Conservation (phyloP, 495 filamentous ascomycete genomes). For the Neurospora sp. region DNA sequence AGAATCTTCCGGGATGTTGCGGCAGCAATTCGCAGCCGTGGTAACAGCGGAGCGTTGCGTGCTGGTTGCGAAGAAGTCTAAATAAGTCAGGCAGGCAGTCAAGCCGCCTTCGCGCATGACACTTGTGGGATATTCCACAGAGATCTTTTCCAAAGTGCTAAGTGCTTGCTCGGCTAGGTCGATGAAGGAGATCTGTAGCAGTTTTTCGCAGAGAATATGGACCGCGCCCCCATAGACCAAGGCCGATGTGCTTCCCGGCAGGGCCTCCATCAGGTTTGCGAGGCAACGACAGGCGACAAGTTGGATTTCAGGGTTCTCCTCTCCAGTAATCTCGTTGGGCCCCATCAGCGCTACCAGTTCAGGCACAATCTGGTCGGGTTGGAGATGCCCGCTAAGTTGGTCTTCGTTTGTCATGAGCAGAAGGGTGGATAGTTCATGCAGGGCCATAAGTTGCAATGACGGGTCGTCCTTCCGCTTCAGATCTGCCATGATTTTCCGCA, state of each 20-base stretch:
- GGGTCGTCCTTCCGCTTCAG: slow-evolving; percentile 81
- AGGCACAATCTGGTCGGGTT: slow-evolving; percentile 88
- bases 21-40: slow-evolving; percentile 95
- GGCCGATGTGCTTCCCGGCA: slow-evolving; percentile 84
- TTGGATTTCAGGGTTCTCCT: slow-evolving; percentile 97
- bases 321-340: slow-evolving; percentile 68
- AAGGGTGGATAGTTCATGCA: slow-evolving; percentile 89
- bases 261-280: slow-evolving; percentile 95
- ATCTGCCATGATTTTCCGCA: slow-evolving; percentile 77
- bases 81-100: slow-evolving; percentile 83
- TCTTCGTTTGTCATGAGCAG: slow-evolving; percentile 93
- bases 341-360: slow-evolving; percentile 91
- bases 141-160: slow-evolving; percentile 95
- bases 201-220: slow-evolving; percentile 84
- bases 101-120: slow-evolving; percentile 95
- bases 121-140: slow-evolving; percentile 86
- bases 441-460: slow-evolving; percentile 79
- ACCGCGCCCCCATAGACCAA: slow-evolving; percentile 96
- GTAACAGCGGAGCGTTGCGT: slow-evolving; percentile 95
- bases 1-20: slow-evolving; percentile 87
- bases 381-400: slow-evolving; percentile 91
- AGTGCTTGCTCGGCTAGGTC: slow-evolving; percentile 95
- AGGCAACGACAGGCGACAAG: slow-evolving; percentile 91
- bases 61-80: slow-evolving; percentile 97
- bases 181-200: slow-evolving; percentile 91